Evolutionary conservation across 345 rosid species (phyloP).

Genomic region (Trapa incisa): DNA sequence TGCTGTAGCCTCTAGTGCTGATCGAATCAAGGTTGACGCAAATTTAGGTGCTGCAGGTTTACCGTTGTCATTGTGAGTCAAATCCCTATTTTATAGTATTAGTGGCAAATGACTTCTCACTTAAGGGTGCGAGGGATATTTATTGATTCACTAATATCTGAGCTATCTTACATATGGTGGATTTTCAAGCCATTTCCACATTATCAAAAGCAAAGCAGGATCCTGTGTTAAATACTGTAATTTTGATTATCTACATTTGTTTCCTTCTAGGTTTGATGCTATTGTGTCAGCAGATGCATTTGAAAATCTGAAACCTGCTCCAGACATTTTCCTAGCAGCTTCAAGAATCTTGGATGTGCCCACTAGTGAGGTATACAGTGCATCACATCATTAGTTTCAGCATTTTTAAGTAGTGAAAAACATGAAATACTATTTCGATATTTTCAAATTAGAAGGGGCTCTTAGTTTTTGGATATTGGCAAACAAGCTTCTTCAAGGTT

Average conservation of each 20-base stretch:
- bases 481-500: not conserved
- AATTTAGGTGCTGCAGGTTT: constrained; percentile 86
- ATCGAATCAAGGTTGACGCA: constrained; percentile 88
- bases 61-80: constrained; percentile 51
- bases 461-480: not conserved
- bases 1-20: constrained; percentile 96
- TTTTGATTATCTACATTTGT: constrained; percentile 9
- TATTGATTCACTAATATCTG: not conserved
- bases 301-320: constrained; percentile 95
- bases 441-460: not conserved
- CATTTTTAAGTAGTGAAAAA: not conserved
- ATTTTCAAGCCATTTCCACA: not conserved
- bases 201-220: not conserved
- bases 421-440: not conserved
- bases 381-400: not conserved
- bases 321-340: constrained; percentile 93
- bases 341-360: constrained; percentile 75
- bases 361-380: constrained; percentile 44
- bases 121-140: not conserved
- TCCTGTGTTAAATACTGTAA: not conserved
- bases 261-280: constrained; percentile 70
- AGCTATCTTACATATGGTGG: not conserved
- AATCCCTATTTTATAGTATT: not conserved
- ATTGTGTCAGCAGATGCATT: constrained; percentile 96
- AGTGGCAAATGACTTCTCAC: not conserved